These are phyloP conservation scores for Globisporangium perplexum DNA, from an alignment of 352 stramenopile species.

Conservation along the genomic window DNA sequence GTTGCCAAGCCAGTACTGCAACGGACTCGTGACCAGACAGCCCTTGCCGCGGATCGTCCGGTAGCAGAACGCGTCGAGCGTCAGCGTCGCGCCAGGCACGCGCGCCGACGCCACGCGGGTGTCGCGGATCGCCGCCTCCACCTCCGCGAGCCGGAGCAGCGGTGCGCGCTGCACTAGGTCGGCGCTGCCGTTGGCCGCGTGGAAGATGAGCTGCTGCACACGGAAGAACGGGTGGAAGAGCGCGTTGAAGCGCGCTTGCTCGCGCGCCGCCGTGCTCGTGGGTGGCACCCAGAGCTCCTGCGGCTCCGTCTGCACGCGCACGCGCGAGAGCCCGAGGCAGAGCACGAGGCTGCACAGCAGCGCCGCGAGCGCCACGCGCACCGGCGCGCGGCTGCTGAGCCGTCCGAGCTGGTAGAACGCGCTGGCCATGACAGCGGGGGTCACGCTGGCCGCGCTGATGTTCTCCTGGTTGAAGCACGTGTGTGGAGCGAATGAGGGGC, in stretches of 20 bases:
- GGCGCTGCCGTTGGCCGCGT: constrained; percentile 28
- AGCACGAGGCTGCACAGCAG: constrained; percentile 44
- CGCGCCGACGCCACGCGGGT: constrained; percentile 19
- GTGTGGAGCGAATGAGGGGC: background rate
- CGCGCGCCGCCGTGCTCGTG: constrained; percentile 42
- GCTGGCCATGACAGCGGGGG: no score
- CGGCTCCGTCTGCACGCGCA: constrained; percentile 71
- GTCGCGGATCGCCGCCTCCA: constrained; percentile 57
- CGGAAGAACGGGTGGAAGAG: constrained; percentile 85
- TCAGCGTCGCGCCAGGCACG: constrained; percentile 25
- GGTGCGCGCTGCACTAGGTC: constrained; percentile 62
- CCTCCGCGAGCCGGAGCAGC: constrained; percentile 49
- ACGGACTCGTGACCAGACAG: constrained; percentile 76
- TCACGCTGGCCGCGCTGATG: background rate
- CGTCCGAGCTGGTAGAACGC: constrained; percentile 47
- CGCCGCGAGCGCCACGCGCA: constrained; percentile 37
- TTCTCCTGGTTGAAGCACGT: constrained; percentile 1
- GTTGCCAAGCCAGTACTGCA: constrained; percentile 77
- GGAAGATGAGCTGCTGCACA: constrained; percentile 86
- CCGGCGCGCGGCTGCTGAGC: constrained; percentile 41
- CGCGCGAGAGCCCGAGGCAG: constrained; percentile 48
- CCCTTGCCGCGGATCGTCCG: constrained; percentile 69
- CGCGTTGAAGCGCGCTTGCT: constrained; percentile 71
- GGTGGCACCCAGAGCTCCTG: constrained; percentile 81
- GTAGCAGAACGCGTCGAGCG: constrained; percentile 75